These are phyloP conservation scores for Verticillium zaregamsianum DNA, from an alignment of 2,329 filamentous ascomycete genomes.

Conservation along the genomic window DNA sequence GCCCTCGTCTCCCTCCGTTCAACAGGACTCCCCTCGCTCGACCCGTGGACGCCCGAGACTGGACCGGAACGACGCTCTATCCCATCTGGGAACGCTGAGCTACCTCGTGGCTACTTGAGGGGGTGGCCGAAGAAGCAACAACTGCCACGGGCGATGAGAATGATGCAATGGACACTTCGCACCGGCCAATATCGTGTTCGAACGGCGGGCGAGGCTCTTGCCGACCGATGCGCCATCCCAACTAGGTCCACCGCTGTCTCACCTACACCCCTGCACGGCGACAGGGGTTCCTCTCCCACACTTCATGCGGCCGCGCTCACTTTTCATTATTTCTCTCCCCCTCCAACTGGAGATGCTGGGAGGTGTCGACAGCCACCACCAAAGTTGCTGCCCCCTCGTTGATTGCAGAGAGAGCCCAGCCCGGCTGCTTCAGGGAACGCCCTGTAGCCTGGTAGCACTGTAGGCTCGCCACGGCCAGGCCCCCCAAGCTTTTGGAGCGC, in stretches of 20 bases:
- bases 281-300: conserved; percentile 15
- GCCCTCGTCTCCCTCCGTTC: neutral
- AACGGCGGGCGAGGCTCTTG: conserved; percentile 13
- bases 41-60: neutral
- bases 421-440: neutral
- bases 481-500: neutral
- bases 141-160: conserved; percentile 3
- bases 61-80: neutral
- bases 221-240: conserved; percentile 15
- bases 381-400: too few species aligned
- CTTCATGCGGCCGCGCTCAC: conserved; percentile 9
- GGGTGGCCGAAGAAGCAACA: conserved; percentile 4
- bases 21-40: neutral
- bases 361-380: too few species aligned
- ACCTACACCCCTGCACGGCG: conserved; percentile 13
- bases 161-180: conserved; percentile 12
- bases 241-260: conserved; percentile 14
- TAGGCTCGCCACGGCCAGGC: neutral
- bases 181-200: conserved; percentile 11
- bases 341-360: neutral
- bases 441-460: neutral
- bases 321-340: neutral
- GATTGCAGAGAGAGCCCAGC: too few species aligned
- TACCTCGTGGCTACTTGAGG: neutral
- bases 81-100: neutral